Evolutionary conservation across 1,139 yeast genomes (phyloP), one percentile per base, ranked within the genome.

Genomic region (Kazachstania sp.): DNA sequence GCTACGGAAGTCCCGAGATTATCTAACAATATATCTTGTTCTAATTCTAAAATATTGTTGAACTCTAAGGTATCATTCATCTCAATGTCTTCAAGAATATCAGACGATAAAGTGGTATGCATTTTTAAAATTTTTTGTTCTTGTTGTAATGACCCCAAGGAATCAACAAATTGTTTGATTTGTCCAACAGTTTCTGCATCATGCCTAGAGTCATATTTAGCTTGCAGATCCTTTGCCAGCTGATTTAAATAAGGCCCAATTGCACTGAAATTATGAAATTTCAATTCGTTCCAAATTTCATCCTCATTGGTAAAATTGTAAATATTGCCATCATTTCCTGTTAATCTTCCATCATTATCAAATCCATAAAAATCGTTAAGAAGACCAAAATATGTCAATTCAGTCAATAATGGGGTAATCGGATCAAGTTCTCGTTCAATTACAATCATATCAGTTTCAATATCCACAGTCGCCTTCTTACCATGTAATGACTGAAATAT

Each of bases 301-400:
- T 74, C 78, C 50, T 74, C 78, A 12, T 54, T 55, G 12, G 49
- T 49, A 38, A 56, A 54, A 32, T 59, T 54, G 8, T 64, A 46
- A 4, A 52, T 49, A 1, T 57, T 45, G 4, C 56, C 60, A n/a
- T 61, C 61, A 2, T 56, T 58, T 16, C 58, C 57, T 5, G 47
- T 43, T 16, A 54, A 35, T 20, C 46, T 50, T 55, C 54, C 3
- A 71, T 68, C 9, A 74, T 55, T 28, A 70, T 40, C 73, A 69
- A 45, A 78, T 76, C 75, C 78, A 56, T 80, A 73, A 23, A 81
- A 65, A 59, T 88, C 96, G 61, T 86, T 90, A 20, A 88, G 71
- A 13, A 92, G 70, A 0, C 98, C 98, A 34, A 78, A 74, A 61
- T 90, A 92, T 2, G 87, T 85, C 55, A 88, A 68, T 58, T 92